A percentile compares a stretch with the other conserved stretches of the same genome.
Conservation (phyloP, 2,329 filamentous ascomycete species). For the Ophiostoma triangulosporum region DNA sequence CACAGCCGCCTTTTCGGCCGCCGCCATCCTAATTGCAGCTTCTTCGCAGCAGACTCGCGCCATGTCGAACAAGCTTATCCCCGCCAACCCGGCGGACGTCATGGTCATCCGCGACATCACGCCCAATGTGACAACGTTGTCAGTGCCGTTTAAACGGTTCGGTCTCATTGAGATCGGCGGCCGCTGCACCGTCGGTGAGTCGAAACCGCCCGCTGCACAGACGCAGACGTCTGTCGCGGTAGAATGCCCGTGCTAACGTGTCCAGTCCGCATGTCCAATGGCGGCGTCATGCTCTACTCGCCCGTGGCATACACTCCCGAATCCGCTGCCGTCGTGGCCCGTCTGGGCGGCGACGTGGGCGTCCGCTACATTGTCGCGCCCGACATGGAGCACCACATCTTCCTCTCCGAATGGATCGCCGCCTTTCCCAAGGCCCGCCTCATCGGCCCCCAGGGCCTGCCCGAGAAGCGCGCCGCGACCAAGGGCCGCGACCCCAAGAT, state of each 20-base stretch:
- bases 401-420: slow-evolving; percentile 70
- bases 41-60: neutral
- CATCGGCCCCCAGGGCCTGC: slow-evolving; percentile 69
- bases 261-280: slow-evolving; percentile 58
- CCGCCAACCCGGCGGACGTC: slow-evolving; percentile 59
- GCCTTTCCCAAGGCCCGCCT: slow-evolving; percentile 69
- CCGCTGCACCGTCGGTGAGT: slow-evolving; percentile 66
- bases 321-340: slow-evolving; percentile 48
- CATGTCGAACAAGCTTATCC: slow-evolving; percentile 53
- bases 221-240: no score
- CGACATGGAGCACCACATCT: slow-evolving; percentile 92
- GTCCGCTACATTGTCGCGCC: slow-evolving; percentile 77
- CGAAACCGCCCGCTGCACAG: no score
- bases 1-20: neutral
- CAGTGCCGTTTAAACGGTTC: slow-evolving; percentile 72
- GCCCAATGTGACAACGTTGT: slow-evolving; percentile 64
- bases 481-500: slow-evolving; percentile 44
- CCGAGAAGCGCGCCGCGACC: slow-evolving; percentile 55
- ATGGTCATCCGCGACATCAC: slow-evolving; percentile 85
- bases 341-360: slow-evolving; percentile 43
- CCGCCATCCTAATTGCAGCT: neutral
- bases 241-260: no score
- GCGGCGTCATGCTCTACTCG: slow-evolving; percentile 77
- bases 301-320: slow-evolving; percentile 68
- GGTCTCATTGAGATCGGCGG: slow-evolving; percentile 73